A percentile compares a stretch with the other conserved stretches of the same genome.
Evolutionary conservation across 2,329 filamentous ascomycete species (phyloP).

Genomic region (Fusarium chaquense): DNA sequence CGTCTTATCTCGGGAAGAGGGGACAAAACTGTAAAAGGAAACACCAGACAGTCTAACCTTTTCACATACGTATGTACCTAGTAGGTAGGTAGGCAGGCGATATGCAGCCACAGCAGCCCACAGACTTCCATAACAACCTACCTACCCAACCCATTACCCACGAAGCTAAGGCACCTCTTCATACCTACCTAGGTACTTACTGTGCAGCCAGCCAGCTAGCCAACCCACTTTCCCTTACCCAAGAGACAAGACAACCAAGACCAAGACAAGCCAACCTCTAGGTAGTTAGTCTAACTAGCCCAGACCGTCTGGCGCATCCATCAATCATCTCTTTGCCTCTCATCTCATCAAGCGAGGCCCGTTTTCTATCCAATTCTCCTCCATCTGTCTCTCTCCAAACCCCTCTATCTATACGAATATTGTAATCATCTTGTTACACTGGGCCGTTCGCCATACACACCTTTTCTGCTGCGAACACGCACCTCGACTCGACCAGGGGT

Average conservation of each 20-base stretch:
- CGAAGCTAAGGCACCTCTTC: not conserved
- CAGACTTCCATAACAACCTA: conserved; percentile 3
- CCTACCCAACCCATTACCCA: conserved; percentile 1
- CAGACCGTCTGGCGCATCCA: conserved; percentile 33
- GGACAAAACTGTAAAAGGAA: not conserved
- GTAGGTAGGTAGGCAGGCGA: not conserved
- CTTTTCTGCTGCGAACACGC: conserved; percentile 26
- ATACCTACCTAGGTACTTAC: too few species aligned
- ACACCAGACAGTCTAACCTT: not conserved
- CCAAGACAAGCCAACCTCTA: too few species aligned
- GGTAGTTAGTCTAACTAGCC: conserved; percentile 1
- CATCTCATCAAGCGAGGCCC: conserved; percentile 20
- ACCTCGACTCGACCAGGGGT: conserved; percentile 39
- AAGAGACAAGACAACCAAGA: conserved; percentile 22
- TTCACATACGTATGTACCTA: not conserved
- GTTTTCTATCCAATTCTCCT: conserved; percentile 27
- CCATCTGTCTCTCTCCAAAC: conserved; percentile 7
- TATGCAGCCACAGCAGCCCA: conserved; percentile 2
- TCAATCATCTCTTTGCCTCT: conserved; percentile 32
- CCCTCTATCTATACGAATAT: conserved; percentile 34
- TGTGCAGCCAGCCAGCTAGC: not conserved
- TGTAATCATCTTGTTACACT: conserved; percentile 12
- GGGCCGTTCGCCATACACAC: conserved; percentile 10
- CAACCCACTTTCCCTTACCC: conserved; percentile 33
- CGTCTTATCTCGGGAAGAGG: conserved; percentile 4